Base-by-base conservation (phyloP, 2,329 filamentous ascomycete genomes). In the Nigrograna mackinnonii region DNA sequence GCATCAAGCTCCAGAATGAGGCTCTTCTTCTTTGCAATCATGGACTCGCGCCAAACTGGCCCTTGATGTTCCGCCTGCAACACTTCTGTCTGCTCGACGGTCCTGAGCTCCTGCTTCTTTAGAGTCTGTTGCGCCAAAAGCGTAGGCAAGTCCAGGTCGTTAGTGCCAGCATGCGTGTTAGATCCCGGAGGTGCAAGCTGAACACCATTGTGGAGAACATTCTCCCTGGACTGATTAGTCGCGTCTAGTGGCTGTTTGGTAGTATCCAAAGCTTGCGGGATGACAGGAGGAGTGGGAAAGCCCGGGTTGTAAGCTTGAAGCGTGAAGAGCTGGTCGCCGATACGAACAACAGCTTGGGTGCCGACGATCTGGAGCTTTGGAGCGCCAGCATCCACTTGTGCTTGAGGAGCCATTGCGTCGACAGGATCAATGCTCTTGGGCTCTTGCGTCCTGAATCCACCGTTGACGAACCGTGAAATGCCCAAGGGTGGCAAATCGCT, bases 401-500 rank as follows among this genome's bases (percentile, higher is more conserved):
- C 30, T 34, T 58, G 60, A n/a, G 49, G 24, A 35, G 57, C 44
- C 54, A 65, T 64, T 28, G 42, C 41, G 46, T 52, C 60, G 41
- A 49, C 47, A 4, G 54, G 42, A 16, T 52, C 38, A 22, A 55
- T 39, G 22, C 44, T 45, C 20, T 58, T 56, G 21, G 60, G 37
- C n/a, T 50, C 30, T 33, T 56, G 54, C 12, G 56, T 46, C 35
- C 55, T 63, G 52, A 59, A 57, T 35, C 50, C 54, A 46, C 54
- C 63, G 55, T 64, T 59, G 20, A 50, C 54, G 44, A 59, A 64
- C 40, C 62, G 58, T 16, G 58, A 47, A 39, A 54, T 59, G 32
- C 52, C 51, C 19, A 69, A 49, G n/a, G 58, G 60, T 32, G 58
- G 58, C 37, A 68, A 55, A 44, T 70, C 75, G 38, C 68, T 75